Evolutionary conservation across 257 asterid species (phyloP), one percentile per base, ranked within the genome.

Genomic region (Ocimum tenuiflorum): DNA sequence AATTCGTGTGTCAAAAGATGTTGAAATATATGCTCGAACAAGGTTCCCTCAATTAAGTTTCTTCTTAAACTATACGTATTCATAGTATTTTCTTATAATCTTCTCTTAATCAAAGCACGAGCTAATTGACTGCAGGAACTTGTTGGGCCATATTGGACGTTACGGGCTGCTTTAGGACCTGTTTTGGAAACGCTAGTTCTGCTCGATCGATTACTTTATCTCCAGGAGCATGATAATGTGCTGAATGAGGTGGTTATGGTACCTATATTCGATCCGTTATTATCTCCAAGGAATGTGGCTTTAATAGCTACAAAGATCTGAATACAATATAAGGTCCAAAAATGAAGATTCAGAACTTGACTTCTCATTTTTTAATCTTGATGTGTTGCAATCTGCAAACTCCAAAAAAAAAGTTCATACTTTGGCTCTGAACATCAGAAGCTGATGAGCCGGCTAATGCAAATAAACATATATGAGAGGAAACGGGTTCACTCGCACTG

Each of bases 81-180:
- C 5, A 0, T 17, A 35, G 8, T n/a, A 50, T 17, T 43, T 57
- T 14, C 19, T 48, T 3, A 31, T 55, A 20, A 5, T 33, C 35
- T 68, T 15, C 33, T 52, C 60, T 51, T 35, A 51, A 41, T 68
- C 49, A 57, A 58, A 15, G 43, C 8, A 53, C 65, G 60, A 67
- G 45, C 15, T 54, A 35, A 63, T 59, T 63, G 54, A 47, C 33
- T 70, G 83, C 95, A 90, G 96, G 95, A 75, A 54, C 75, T 84
- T 49, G 78, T 92, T 73, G 99, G 99, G 68, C 94, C 96, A 67
- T 89, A 87, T 69, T 87, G 97, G 99, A 83, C 99, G 55, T 82
- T 92, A 72, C 88, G 97, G 68, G 94, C 97, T 60, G 88, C 94
- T 72, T 60, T 89, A 60, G 97, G 95, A 50, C 95, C 96, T 2